Conservation (phyloP, 176 grass and related monocot species). For the Carex kokanica region DNA sequence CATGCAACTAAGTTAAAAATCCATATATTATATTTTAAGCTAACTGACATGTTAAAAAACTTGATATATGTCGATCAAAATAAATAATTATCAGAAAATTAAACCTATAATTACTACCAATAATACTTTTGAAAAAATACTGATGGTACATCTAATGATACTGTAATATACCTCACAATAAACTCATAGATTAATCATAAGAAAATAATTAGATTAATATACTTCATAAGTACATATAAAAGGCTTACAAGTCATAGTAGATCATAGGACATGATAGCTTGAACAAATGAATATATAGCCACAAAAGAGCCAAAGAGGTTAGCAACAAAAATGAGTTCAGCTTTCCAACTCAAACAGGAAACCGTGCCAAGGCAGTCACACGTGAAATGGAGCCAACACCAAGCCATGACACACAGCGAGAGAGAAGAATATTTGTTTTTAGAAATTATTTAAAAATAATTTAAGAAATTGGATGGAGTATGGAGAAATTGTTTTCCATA, state of each 20-base stretch:
- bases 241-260: background rate
- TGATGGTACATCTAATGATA: no score
- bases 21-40: background rate
- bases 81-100: background rate
- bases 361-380: background rate
- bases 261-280: background rate
- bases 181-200: background rate
- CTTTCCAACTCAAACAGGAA: slow-evolving; percentile 26
- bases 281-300: background rate
- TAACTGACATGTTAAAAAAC: no score
- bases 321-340: slow-evolving; percentile 10
- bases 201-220: background rate
- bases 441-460: no score
- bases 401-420: background rate
- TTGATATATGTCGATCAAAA: background rate
- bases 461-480: no score
- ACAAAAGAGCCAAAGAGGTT: background rate
- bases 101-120: background rate
- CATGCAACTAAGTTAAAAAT: background rate
- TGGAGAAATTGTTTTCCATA: no score
- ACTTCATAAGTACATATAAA: no score
- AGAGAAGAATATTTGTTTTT: background rate
- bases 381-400: background rate
- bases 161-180: background rate
- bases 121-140: background rate